phyloP scores from a whole-genome alignment of 1,139 yeast genomes.

The Candida gigantensis region DNA sequence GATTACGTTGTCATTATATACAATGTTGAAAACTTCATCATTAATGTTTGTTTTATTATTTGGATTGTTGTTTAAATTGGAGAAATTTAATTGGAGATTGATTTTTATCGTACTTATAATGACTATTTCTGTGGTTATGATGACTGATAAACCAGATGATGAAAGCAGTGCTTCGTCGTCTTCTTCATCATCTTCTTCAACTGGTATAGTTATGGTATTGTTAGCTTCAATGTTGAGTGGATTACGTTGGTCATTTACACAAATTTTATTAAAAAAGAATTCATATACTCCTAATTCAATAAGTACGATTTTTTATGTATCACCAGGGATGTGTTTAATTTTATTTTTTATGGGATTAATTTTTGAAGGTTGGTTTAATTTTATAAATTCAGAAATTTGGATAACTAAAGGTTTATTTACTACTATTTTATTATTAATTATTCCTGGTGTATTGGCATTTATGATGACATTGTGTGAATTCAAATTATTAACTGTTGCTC shows the following conservation, averaged over 20 bases:
- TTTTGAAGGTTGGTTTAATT: conserved; percentile 64
- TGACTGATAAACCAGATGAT: conserved; percentile 58
- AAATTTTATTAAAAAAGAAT: conserved; percentile 63
- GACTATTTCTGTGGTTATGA: conserved; percentile 81
- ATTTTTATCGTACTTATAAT: conserved; percentile 70
- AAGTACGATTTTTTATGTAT: conserved; percentile 75
- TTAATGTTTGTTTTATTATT: conserved; percentile 85
- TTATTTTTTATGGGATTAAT: conserved; percentile 61
- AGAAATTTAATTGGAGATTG: conserved; percentile 66
- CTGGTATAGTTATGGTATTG: conserved; percentile 74
- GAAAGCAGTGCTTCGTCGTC: too few species aligned
- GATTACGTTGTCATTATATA: conserved; percentile 81
- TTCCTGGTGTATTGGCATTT: conserved; percentile 88
- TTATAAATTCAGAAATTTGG: conserved; percentile 65
- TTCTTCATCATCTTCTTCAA: conserved; percentile 22
- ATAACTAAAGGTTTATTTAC: conserved; percentile 48
- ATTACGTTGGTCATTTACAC: conserved; percentile 92
- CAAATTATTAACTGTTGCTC: conserved; percentile 76
- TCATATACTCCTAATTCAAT: conserved; percentile 70
- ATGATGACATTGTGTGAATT: conserved; percentile 91
- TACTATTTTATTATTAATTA: conserved; percentile 59
- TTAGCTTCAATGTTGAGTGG: conserved; percentile 84
- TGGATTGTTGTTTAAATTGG: conserved; percentile 78
- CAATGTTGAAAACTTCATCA: conserved; percentile 89
- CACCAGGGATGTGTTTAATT: conserved; percentile 78